phyloP scores from a whole-genome alignment of 257 asterid species.

The Scutellaria minor region DNA sequence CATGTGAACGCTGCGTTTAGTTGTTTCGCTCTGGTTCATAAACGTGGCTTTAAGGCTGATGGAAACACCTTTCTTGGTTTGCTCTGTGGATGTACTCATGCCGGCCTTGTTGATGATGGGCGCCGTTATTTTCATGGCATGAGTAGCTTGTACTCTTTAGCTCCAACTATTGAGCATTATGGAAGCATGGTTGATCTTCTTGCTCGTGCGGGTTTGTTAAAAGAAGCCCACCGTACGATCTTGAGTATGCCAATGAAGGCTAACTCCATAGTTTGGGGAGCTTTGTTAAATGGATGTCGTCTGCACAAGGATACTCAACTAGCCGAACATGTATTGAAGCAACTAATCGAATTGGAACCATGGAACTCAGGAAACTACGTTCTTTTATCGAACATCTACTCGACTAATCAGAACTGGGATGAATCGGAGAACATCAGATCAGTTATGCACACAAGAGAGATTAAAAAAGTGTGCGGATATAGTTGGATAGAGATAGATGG shows the following conservation, averaged over 20 bases:
- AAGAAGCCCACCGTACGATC: conserved; percentile 26
- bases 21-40: conserved; percentile 23
- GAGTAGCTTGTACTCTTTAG: not conserved
- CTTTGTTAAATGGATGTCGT: conserved; percentile 26
- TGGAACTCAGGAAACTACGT: conserved; percentile 35
- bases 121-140: conserved; percentile 18
- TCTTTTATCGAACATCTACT: conserved; percentile 31
- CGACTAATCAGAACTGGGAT: conserved; percentile 21
- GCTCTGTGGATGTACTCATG: conserved; percentile 33
- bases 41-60: conserved; percentile 27
- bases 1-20: conserved; percentile 17
- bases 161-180: conserved; percentile 29
- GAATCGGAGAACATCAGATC: conserved; percentile 27
- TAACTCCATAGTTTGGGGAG: conserved; percentile 35
- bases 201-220: conserved; percentile 31
- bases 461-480: conserved; percentile 21
- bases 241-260: conserved; percentile 36
- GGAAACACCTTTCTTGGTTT: conserved; percentile 31
- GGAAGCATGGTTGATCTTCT: conserved; percentile 37
- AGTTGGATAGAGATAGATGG: conserved; percentile 37
- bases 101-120: conserved; percentile 32
- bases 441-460: conserved; percentile 23
- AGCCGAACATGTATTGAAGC: conserved; percentile 14
- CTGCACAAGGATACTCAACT: conserved; percentile 26
- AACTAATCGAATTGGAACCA: conserved; percentile 23